Base-by-base conservation (phyloP, 345 rosid species). In the Pistacia integerrima region DNA sequence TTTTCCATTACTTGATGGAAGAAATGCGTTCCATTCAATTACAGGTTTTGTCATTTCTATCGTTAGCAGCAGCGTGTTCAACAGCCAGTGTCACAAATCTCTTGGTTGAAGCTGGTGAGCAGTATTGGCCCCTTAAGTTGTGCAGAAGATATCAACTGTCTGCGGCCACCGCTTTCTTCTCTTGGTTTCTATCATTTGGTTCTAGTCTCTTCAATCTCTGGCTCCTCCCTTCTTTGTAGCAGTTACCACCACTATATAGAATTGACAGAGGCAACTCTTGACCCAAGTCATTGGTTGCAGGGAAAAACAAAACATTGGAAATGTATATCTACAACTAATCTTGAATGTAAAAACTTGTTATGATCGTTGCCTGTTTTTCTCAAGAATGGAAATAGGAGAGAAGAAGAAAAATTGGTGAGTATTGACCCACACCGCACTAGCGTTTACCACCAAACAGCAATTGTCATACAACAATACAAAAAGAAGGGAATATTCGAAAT, bases 81-180 rank as follows among this genome's bases (percentile, higher is more conserved):
- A 76, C 92, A 35, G 88, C 87, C 12, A 84, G 92, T 14, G 90
- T 90, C 14, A 73, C 90, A 9, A 80, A 68, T 62, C 49, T 86
- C 1, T 70, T 92, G 77, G 63, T 82, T 4, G 75, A 77, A 13
- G 78, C 64, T 11, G 84, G 85, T 22, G 25, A 17, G 35, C 25
- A 80, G 2, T 69, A 17, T 56, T 88, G 89, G 79, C 77, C 84
- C 16, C 79, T 75, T 44, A 80, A 80, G 76, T 13, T 81, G 35
- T 88, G 93, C 74, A 74, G 77, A 52, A 83, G 91, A 72, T 86
- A 83, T 82, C 88, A 84, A 68, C n/a, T 89, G 67, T 90, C 91
- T n/a, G 92, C 94, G 0, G 85, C 87, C 3, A 88, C 88, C 86
- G 92, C 92, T 14, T 85, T 92, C 81, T 65, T 89, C 87, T 84